phyloP scores from a whole-genome alignment of 352 stramenopile species.

The Globisporangium splendens region DNA sequence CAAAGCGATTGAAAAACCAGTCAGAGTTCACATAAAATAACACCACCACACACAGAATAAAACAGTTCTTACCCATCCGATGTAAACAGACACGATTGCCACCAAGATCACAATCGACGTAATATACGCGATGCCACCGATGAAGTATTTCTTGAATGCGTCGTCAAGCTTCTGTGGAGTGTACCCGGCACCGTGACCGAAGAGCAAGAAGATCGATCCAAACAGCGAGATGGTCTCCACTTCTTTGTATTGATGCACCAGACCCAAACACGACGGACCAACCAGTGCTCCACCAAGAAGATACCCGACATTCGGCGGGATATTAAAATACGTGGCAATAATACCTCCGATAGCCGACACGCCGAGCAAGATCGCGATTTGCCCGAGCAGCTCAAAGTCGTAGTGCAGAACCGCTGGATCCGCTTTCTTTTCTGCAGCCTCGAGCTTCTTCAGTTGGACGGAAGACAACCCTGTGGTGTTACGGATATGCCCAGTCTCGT shows the following conservation, averaged over 20 bases:
- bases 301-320: slow-evolving; percentile 90
- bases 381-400: slow-evolving; percentile 80
- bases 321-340: slow-evolving; percentile 81
- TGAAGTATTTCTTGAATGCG: slow-evolving; percentile 69
- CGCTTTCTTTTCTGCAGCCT: slow-evolving; percentile 74
- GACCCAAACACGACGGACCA: slow-evolving; percentile 81
- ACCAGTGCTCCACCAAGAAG: slow-evolving; percentile 88
- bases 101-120: slow-evolving; percentile 65
- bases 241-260: slow-evolving; percentile 88
- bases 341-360: slow-evolving; percentile 88
- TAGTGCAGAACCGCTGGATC: slow-evolving; percentile 85
- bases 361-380: slow-evolving; percentile 78
- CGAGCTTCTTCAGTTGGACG: slow-evolving; percentile 67
- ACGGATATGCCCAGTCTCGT: slow-evolving; percentile 75
- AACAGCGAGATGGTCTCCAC: slow-evolving; percentile 94
- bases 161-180: slow-evolving; percentile 61
- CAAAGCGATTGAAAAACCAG: slow-evolving; percentile 1
- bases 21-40: not conserved
- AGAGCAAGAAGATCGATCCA: slow-evolving; percentile 92
- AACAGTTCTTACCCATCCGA: slow-evolving; percentile 50
- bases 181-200: slow-evolving; percentile 83
- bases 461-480: slow-evolving; percentile 68
- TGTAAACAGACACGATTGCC: slow-evolving; percentile 61
- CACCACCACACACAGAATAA: not conserved
- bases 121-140: slow-evolving; percentile 73